phyloP scores from a whole-genome alignment of 1,139 yeast genomes.

The Pichia sp. region DNA sequence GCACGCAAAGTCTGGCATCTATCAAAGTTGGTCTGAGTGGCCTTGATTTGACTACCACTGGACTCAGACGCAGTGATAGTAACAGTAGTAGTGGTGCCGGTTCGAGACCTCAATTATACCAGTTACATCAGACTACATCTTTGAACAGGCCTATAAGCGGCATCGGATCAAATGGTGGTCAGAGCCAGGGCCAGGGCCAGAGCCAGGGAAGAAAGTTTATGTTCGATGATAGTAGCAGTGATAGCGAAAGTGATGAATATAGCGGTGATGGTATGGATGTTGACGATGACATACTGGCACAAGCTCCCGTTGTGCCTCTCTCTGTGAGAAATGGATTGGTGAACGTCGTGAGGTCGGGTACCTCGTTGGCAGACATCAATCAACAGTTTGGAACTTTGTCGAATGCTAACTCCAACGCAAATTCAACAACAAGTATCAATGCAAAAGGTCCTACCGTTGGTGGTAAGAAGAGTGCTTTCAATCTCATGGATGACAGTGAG shows the following conservation, averaged over 20 bases:
- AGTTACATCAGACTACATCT: slow-evolving; percentile 11
- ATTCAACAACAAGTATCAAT: too few species aligned
- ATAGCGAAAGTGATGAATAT: slow-evolving; percentile 11
- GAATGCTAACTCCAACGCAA: background rate
- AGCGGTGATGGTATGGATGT: slow-evolving; percentile 11
- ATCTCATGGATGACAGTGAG: background rate
- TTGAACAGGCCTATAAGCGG: slow-evolving; percentile 3
- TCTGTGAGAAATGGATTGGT: background rate
- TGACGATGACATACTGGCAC: background rate
- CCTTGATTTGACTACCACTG: slow-evolving; percentile 22
- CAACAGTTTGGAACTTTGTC: too few species aligned
- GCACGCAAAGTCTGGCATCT: slow-evolving; percentile 18
- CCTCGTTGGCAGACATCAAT: background rate
- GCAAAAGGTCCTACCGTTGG: background rate
- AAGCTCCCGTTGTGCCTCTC: too few species aligned
- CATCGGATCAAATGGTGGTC: too few species aligned
- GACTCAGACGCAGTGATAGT: slow-evolving; percentile 19
- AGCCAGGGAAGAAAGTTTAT: background rate
- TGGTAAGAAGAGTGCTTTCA: background rate
- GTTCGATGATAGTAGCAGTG: slow-evolving; percentile 1
- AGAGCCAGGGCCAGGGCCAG: too few species aligned
- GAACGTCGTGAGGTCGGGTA: background rate
- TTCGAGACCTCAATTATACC: slow-evolving; percentile 24
- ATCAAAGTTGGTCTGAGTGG: slow-evolving; percentile 27
- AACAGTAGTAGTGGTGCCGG: slow-evolving; percentile 23